Conservation (phyloP, 208 protist genomes). For the Trypanosoma conorhini region DNA sequence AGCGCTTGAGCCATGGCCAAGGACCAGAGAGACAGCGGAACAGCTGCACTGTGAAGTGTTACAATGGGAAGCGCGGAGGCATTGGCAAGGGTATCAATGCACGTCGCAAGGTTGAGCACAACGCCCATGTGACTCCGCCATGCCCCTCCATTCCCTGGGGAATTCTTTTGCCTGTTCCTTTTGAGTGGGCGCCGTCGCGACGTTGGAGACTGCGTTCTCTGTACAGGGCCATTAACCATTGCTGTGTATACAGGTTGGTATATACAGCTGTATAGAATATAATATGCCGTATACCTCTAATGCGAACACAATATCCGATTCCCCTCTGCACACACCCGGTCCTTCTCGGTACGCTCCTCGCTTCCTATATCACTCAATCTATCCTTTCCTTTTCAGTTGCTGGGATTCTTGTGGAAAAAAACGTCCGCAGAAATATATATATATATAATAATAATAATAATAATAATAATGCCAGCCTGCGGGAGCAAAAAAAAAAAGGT, state of each 20-base stretch:
- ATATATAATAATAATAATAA: background rate
- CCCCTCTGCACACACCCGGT: no score
- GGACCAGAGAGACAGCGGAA: conserved; percentile 12
- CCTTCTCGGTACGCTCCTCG: no score
- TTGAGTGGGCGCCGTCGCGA: background rate
- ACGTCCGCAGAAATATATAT: background rate
- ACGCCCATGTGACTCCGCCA: background rate
- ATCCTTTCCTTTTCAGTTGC: background rate
- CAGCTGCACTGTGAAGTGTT: background rate
- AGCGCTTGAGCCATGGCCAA: conserved; percentile 44
- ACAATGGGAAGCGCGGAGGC: conserved; percentile 10
- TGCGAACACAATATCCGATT: no score
- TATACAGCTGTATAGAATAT: no score
- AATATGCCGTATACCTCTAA: no score
- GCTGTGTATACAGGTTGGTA: background rate
- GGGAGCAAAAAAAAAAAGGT: background rate
- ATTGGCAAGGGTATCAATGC: conserved; percentile 18
- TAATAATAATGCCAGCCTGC: background rate
- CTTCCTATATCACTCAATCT: no score
- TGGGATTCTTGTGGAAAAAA: background rate
- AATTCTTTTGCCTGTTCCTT: background rate
- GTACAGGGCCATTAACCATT: background rate
- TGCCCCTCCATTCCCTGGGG: background rate
- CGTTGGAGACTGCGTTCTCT: background rate
- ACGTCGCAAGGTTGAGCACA: conserved; percentile 4